Evolutionary conservation across 768 basidiomycete genomes (phyloP), one percentile per base, ranked within the genome.

Genomic region (Tricholoma hemisulphureum): DNA sequence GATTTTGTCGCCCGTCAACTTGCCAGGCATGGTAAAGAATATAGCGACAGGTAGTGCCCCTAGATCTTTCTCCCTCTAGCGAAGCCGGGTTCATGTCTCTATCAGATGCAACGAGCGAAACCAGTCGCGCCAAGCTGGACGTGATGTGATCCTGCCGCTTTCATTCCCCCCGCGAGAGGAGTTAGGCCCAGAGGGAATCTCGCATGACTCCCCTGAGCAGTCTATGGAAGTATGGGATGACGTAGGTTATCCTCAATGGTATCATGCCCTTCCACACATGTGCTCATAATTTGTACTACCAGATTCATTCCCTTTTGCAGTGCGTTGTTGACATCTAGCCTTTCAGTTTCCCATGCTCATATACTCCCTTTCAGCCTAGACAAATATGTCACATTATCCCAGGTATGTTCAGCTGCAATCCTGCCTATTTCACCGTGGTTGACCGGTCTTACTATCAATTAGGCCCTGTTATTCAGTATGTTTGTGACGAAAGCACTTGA

Each of bases 291-390:
- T n/a, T 48, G 3, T 23, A 28, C 8, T 52, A 23, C 21, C 52
- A 86, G 83, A 71, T 86, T 8, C 85, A 87, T 61, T 74, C 80
- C 1, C 75, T 86, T 23, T 75, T 87, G n/a, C 77, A 84, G 84
- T 87, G 65, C 55, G 83, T 48, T 24, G 51, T 9, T 11, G 57
- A 14, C 10, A 58, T 31, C 21, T 56, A 14, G 31, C 14, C 29
- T 16, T 29, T 11, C 4, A 24, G 3, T 41, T 53, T 45, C 23
- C 26, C 43, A 49, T 49, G 35, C 51, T 58, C 32, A 62, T 32
- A 62, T 32, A n/a, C 23, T 54, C 48, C 26, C 29, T 29, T 45
- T 14, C 51, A 77, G 70, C 9, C 66, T 82, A 43, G 81, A 85
- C 56, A 81, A 80, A 66, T 80, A 78, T 43, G 65, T 78, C 20